Conservation (phyloP, 2,329 filamentous ascomycete genomes). For the Pestalotiopsis sp. region DNA sequence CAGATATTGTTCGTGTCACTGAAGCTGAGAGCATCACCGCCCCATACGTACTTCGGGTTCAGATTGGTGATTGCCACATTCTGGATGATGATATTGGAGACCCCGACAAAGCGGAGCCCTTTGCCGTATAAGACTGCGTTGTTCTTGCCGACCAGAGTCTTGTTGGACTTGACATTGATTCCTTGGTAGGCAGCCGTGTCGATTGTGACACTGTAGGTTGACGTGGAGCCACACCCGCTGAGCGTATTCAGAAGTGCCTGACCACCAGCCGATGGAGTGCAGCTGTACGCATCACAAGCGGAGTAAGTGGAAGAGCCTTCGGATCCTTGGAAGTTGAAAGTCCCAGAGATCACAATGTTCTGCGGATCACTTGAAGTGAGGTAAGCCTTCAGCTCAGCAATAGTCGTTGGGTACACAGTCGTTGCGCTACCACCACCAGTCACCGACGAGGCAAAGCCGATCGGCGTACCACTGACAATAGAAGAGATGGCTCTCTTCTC, state of each 20-base stretch:
- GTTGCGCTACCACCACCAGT: conserved; percentile 53
- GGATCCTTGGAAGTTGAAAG: conserved; percentile 45
- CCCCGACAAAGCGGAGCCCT: conserved; percentile 49
- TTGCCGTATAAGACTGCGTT: conserved; percentile 60
- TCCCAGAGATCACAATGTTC: conserved; percentile 51
- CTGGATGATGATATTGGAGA: conserved; percentile 61
- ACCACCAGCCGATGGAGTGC: conserved; percentile 8
- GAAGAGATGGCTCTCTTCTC: conserved; percentile 1
- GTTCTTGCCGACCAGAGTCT: conserved; percentile 48
- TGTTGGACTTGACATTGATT: conserved; percentile 1
- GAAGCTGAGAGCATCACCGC: conserved; percentile 52
- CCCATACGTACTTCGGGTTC: conserved; percentile 60
- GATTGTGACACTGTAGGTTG: conserved; percentile 35
- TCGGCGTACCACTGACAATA: not conserved
- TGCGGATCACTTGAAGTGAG: conserved; percentile 46
- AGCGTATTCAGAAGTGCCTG: conserved; percentile 14
- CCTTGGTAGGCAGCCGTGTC: conserved; percentile 47
- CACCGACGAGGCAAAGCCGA: conserved; percentile 33
- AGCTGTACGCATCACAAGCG: conserved; percentile 39
- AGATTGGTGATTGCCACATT: conserved; percentile 56
- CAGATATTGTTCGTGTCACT: conserved; percentile 42
- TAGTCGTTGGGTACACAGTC: conserved; percentile 45
- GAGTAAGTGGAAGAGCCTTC: conserved; percentile 45
- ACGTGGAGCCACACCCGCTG: conserved; percentile 10
- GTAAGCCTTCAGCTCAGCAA: conserved; percentile 51